Evolutionary conservation across 2,329 filamentous ascomycete species (phyloP).

Genomic region (Aspergillus vadensis): DNA sequence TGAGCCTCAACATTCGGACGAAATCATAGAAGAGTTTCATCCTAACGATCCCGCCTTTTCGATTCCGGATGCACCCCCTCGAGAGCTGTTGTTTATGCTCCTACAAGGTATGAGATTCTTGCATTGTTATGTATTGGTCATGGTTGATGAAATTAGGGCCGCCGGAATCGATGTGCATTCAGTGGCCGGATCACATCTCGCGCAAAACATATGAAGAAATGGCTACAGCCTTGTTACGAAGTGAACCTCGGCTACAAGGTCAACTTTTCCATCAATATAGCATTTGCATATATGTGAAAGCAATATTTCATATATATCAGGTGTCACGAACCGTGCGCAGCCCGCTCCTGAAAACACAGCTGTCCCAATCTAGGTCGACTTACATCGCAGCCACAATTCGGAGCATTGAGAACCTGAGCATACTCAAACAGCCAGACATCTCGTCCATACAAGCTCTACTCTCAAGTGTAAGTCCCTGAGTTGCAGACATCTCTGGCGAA

Average conservation of each 20-base stretch:
- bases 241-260: background rate
- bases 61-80: conserved; percentile 17
- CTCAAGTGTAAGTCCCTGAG: conserved; percentile 23
- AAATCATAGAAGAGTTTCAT: background rate
- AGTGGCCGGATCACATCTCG: conserved; percentile 34
- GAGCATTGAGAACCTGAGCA: conserved; percentile 21
- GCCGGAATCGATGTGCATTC: conserved; percentile 1
- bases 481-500: background rate
- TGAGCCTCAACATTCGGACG: background rate
- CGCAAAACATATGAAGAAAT: conserved; percentile 25
- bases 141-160: background rate
- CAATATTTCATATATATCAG: conserved; percentile 21
- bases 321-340: conserved; percentile 19
- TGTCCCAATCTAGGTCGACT: conserved; percentile 22
- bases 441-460: conserved; percentile 26
- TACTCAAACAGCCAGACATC: conserved; percentile 22
- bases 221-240: conserved; percentile 19
- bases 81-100: conserved; percentile 31
- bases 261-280: conserved; percentile 27
- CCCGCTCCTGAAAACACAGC: conserved; percentile 17
- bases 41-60: conserved; percentile 7
- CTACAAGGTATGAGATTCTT: conserved; percentile 14
- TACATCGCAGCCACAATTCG: conserved; percentile 23
- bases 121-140: background rate
- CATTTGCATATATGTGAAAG: conserved; percentile 29